These are phyloP conservation scores for Ambrosiella cleistominuta DNA, from an alignment of 2,329 filamentous ascomycete genomes.

Conservation along the genomic window DNA sequence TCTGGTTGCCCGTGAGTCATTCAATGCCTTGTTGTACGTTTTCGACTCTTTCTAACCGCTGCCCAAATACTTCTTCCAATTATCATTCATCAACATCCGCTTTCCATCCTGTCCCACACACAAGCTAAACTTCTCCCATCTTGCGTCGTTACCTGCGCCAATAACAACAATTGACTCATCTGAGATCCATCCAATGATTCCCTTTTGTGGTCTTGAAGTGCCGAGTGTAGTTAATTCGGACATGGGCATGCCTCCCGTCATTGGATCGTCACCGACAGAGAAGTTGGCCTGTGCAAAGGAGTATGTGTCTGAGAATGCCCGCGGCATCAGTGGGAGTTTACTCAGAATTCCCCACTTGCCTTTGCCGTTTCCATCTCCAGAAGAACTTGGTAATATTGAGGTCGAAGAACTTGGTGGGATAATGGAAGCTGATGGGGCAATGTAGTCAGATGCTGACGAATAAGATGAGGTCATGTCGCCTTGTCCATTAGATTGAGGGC, in stretches of 20 bases:
- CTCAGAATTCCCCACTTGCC: conserved; percentile 77
- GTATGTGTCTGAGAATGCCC: conserved; percentile 77
- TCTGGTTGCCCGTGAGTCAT: too few relatives aligned
- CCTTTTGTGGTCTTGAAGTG: conserved; percentile 51
- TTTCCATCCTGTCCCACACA: conserved; percentile 51
- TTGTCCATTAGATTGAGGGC: background rate
- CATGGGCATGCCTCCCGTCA: conserved; percentile 27
- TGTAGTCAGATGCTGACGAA: background rate
- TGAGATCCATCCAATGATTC: conserved; percentile 67
- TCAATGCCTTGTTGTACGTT: too few relatives aligned
- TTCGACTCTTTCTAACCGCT: conserved; percentile 18
- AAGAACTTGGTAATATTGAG: conserved; percentile 18
- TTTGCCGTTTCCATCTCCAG: conserved; percentile 30
- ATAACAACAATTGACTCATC: conserved; percentile 60
- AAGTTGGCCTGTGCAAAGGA: conserved; percentile 70
- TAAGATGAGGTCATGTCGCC: conserved; percentile 14
- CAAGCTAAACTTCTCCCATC: conserved; percentile 76
- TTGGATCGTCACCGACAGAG: conserved; percentile 59
- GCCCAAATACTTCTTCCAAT: conserved; percentile 64
- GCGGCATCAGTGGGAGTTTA: conserved; percentile 68
- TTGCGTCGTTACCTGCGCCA: conserved; percentile 60
- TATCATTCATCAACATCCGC: conserved; percentile 49
- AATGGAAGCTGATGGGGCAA: background rate
- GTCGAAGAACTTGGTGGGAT: conserved; percentile 16
- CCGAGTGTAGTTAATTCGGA: conserved; percentile 30